Evolutionary conservation across 2,329 filamentous ascomycete genomes (phyloP), one percentile per base, ranked within the genome.

Genomic region (Sclerotinia spermophila): DNA sequence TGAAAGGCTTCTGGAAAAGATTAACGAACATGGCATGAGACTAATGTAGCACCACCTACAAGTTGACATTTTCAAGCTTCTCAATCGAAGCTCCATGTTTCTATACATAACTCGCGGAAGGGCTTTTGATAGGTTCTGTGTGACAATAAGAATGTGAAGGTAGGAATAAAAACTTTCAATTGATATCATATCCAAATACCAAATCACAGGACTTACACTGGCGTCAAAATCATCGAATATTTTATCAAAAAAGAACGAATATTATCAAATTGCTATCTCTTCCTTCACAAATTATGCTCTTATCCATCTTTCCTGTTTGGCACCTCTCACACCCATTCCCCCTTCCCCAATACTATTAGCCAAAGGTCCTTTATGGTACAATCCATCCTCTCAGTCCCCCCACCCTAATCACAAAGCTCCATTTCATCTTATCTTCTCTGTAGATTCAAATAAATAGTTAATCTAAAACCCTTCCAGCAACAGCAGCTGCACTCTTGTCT

Each of bases 401-500:
- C 24, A 45, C 33, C 24, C 66, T 51, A 40, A 38, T 35, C 33
- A 48, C 42, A 53, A 24, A 5, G 24, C n/a, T 30, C 62, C 5
- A 65, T 53, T 35, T 33, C 8, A 10, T n/a, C 24, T 13, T 27
- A 4, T 19, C 44, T 51, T n/a, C 5, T 53, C 45, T 10, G 7
- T 11, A 21, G 10, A 4, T 15, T 42, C 1, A 7, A 53, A 2
- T n/a, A 53, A 38, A 19, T 7, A 24, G 11, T 68, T 68, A 79
- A 64, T 78, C 73, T 75, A 88, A 76, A 71, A 97, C 94, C 72
- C 89, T 87, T n/a, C 95, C 95, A 33, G 93, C 92, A 71, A 90
- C 84, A 67, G 89, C 81, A 67, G 92, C 86, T 62, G 77, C 81
- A 81, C 94, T 97, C 80, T 90, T 90, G 81, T 99, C 96, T 81